Percentiles rank a stretch among this genome's conserved stretches.
Conservation (phyloP, 805 yeast genomes). For the Suhomyces sp. region DNA sequence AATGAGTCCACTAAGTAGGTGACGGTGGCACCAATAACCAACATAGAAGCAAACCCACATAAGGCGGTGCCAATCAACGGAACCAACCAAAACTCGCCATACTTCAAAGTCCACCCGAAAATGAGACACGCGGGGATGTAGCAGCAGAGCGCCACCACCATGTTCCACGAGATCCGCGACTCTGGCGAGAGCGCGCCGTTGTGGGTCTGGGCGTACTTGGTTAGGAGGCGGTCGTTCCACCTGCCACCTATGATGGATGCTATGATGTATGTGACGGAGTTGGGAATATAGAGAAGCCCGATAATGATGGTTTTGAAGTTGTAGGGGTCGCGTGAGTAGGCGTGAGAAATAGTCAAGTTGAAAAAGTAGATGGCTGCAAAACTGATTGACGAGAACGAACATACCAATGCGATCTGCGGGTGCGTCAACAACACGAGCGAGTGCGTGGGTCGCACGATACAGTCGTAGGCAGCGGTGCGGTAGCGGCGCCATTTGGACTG, state of each 20-base stretch:
- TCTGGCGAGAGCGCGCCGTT: constrained; percentile 73
- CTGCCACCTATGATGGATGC: constrained; percentile 80
- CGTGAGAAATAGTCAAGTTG: constrained; percentile 68
- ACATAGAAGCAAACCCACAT: constrained; percentile 81
- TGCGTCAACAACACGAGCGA: constrained; percentile 58
- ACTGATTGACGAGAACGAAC: constrained; percentile 65
- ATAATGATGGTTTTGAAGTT: constrained; percentile 61
- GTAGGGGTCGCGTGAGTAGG: constrained; percentile 64
- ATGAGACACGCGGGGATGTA: constrained; percentile 66
- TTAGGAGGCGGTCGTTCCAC: constrained; percentile 67
- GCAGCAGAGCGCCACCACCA: constrained; percentile 58
- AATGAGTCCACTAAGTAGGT: constrained; percentile 80
- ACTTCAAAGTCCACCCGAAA: constrained; percentile 79
- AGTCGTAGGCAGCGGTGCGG: constrained; percentile 40
- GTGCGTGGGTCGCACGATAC: constrained; percentile 56
- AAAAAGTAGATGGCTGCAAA: constrained; percentile 70
- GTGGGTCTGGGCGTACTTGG: constrained; percentile 48
- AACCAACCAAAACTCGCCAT: constrained; percentile 66
- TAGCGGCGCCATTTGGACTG: constrained; percentile 17
- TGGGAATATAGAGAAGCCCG: constrained; percentile 80
- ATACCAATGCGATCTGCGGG: constrained; percentile 72
- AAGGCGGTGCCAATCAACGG: constrained; percentile 80
- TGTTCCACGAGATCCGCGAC: constrained; percentile 72
- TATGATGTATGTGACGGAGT: constrained; percentile 69
- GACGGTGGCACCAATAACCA: constrained; percentile 74